Evolutionary conservation across 768 basidiomycete species (phyloP).

Genomic region (Trametes villosa): DNA sequence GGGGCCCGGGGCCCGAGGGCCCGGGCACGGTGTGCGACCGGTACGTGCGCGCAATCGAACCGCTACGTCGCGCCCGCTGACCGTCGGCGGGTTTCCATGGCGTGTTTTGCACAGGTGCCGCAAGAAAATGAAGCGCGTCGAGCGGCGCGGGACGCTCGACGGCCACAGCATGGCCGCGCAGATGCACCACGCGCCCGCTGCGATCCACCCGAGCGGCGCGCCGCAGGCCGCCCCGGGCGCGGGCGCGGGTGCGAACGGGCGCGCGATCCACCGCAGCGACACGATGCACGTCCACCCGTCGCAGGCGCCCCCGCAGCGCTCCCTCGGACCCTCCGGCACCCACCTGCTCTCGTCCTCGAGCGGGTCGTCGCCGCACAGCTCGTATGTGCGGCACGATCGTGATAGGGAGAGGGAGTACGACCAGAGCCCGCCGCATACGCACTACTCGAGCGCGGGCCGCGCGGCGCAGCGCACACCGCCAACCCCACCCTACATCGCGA

Average conservation of each 20-base stretch:
- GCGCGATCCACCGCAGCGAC: constrained; percentile 30
- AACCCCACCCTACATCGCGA: constrained; percentile 32
- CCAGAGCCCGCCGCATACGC: constrained; percentile 21
- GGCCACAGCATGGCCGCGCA: constrained; percentile 27
- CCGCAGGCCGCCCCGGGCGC: constrained; percentile 23
- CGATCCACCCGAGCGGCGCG: constrained; percentile 32
- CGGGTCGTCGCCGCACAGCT: constrained; percentile 12
- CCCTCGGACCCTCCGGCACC: constrained; percentile 31
- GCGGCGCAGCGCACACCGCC: constrained; percentile 17
- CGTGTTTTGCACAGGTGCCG: constrained; percentile 54
- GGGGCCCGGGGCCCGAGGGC: constrained; percentile 84
- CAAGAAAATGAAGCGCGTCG: constrained; percentile 87
- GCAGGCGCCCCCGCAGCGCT: constrained; percentile 11
- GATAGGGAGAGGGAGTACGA: constrained; percentile 24
- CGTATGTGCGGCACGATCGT: constrained; percentile 22
- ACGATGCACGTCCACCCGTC: constrained; percentile 33
- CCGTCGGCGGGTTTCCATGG: not conserved
- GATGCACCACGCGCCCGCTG: constrained; percentile 27
- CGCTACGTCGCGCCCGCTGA: not conserved
- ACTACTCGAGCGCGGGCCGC: constrained; percentile 4
- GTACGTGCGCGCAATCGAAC: constrained; percentile 38
- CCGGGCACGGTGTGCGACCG: constrained; percentile 86
- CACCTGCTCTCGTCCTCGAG: constrained; percentile 19
- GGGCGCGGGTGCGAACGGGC: constrained; percentile 22
- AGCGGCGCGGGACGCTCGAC: constrained; percentile 71